phyloP scores from a whole-genome alignment of 306 rosid genomes.

The Cyclanthera cordifolia region DNA sequence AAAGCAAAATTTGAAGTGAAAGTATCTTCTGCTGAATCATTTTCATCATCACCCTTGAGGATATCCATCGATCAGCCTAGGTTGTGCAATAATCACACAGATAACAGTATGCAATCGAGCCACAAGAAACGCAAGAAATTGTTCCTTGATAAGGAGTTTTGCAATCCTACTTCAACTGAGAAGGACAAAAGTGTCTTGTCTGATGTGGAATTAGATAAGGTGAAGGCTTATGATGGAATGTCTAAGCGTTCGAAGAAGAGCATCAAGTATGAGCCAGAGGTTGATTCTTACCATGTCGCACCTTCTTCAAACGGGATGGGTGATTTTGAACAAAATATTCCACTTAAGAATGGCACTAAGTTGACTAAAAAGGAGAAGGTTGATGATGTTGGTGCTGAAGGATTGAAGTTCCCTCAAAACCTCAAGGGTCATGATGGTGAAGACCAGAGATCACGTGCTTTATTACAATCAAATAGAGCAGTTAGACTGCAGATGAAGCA shows the following conservation, averaged over 20 bases:
- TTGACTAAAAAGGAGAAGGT: constrained; percentile 23
- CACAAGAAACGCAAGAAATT: constrained; percentile 22
- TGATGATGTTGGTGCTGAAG: constrained; percentile 22
- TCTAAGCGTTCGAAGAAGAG: constrained; percentile 31
- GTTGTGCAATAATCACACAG: constrained; percentile 19
- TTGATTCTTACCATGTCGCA: constrained; percentile 24
- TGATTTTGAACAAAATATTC: constrained; percentile 22
- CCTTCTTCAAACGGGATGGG: constrained; percentile 20
- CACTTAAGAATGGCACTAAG: constrained; percentile 13
- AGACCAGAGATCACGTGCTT: constrained; percentile 25
- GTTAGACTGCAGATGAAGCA: constrained; percentile 20
- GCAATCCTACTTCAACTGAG: constrained; percentile 25
- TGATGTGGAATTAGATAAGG: constrained; percentile 21
- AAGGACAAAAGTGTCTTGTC: constrained; percentile 24
- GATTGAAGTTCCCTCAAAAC: constrained; percentile 23
- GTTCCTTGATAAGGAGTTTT: constrained; percentile 20
- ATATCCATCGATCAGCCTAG: constrained; percentile 28
- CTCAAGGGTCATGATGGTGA: constrained; percentile 24
- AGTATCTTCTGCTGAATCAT: constrained; percentile 66
- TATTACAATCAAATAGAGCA: constrained; percentile 23
- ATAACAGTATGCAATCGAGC: constrained; percentile 2
- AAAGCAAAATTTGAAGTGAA: constrained; percentile 39
- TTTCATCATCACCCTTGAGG: constrained; percentile 56
- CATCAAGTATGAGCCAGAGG: constrained; percentile 24
- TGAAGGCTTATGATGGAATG: constrained; percentile 30